phyloP scores from a whole-genome alignment of 768 basidiomycete genomes.

The Sarcodon sp. region DNA sequence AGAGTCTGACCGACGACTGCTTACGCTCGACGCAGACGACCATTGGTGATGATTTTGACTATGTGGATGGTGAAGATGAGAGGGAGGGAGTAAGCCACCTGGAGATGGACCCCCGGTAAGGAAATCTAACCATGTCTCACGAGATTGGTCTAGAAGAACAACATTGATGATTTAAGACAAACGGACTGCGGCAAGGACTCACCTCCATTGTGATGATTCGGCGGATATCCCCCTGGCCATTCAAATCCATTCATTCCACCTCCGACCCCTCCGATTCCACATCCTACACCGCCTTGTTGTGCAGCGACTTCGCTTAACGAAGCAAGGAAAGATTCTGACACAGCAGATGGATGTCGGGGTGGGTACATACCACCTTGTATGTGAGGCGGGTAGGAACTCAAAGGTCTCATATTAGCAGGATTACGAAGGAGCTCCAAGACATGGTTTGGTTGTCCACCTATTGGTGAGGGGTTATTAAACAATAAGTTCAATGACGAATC shows the following conservation, averaged over 20 bases:
- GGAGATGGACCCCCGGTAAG: not conserved
- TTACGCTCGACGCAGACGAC: not conserved
- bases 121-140: not conserved
- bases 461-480: not conserved
- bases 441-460: not conserved
- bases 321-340: not conserved
- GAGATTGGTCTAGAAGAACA: not conserved
- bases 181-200: not conserved
- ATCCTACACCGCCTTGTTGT: not conserved
- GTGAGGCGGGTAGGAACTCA: not conserved
- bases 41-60: not conserved
- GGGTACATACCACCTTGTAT: not conserved
- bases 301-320: not conserved
- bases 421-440: not conserved
- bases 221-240: not conserved
- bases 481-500: not conserved
- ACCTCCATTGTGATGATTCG: not conserved
- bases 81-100: not conserved
- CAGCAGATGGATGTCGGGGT: not conserved
- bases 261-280: not conserved
- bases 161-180: not conserved
- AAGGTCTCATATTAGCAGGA: not conserved
- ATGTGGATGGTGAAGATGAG: not conserved
- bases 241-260: not conserved
- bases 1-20: not conserved